Evolutionary conservation across 2,329 filamentous ascomycete species (phyloP).

Genomic region (Ophiognomonia clavigignenti-juglandacearum): DNA sequence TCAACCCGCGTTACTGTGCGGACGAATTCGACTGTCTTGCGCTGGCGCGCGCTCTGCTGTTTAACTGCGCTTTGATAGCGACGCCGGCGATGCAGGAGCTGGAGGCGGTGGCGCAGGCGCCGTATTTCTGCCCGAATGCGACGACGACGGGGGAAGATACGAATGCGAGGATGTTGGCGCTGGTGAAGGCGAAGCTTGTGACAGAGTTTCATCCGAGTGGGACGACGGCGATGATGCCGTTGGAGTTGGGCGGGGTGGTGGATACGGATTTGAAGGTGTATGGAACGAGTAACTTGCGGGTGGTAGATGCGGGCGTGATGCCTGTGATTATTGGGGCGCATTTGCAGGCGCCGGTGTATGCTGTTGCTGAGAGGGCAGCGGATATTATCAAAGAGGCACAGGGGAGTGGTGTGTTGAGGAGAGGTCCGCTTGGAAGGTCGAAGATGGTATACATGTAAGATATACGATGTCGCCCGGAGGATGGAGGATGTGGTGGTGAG

Average conservation of each 20-base stretch:
- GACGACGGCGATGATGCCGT: conserved; percentile 16
- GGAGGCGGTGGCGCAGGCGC: conserved; percentile 30
- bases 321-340: conserved; percentile 41
- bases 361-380: conserved; percentile 42
- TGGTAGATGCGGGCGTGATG: conserved; percentile 43
- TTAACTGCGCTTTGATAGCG: conserved; percentile 31
- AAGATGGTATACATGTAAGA: too few species aligned
- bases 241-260: conserved; percentile 34
- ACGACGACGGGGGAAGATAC: conserved; percentile 18
- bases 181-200: conserved; percentile 19
- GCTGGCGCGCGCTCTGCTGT: conserved; percentile 39
- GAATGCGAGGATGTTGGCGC: conserved; percentile 34
- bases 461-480: too few species aligned
- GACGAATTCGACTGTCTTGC: conserved; percentile 41
- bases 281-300: conserved; percentile 38
- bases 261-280: conserved; percentile 38
- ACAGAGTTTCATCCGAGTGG: conserved; percentile 23
- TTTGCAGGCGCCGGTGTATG: conserved; percentile 47
- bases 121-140: conserved; percentile 21
- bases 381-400: conserved; percentile 22
- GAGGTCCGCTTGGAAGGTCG: too few species aligned
- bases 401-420: too few species aligned
- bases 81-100: conserved; percentile 20
- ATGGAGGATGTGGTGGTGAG: too few species aligned
- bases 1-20: conserved; percentile 45